Conservation (phyloP, 2,329 filamentous ascomycete genomes). For the Aureobasidium mangrovei region DNA sequence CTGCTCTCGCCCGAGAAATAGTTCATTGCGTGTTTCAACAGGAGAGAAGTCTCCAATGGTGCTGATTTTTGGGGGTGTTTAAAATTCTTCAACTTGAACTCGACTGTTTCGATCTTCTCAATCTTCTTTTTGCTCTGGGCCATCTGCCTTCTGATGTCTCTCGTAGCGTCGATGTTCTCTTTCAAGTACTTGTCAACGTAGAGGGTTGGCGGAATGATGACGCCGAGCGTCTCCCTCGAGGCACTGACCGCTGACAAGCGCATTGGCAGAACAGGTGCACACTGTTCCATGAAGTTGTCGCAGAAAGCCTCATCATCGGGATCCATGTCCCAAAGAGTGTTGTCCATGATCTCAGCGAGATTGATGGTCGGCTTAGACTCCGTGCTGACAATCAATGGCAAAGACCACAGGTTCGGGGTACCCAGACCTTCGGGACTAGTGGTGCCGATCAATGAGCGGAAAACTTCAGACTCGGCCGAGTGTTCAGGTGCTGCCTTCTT, state of each 20-base stretch:
- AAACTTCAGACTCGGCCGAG: constrained; percentile 15
- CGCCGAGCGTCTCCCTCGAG: constrained; percentile 28
- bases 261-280: constrained; percentile 50
- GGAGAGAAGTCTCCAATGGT: neutral
- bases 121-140: constrained; percentile 24
- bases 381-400: constrained; percentile 11
- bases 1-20: constrained; percentile 25
- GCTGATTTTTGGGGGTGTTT: constrained; percentile 4
- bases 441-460: constrained; percentile 22
- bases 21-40: constrained; percentile 21
- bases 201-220: constrained; percentile 46
- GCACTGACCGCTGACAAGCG: constrained; percentile 30
- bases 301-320: constrained; percentile 16
- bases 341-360: constrained; percentile 21
- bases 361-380: constrained; percentile 26
- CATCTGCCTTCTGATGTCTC: constrained; percentile 38
- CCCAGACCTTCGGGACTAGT: constrained; percentile 19
- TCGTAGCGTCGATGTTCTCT: constrained; percentile 39
- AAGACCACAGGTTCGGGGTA: constrained; percentile 16
- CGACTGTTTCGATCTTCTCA: constrained; percentile 27
- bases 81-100: constrained; percentile 31
- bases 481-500: constrained; percentile 12
- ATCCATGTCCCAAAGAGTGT: constrained; percentile 25
- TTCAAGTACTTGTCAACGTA: constrained; percentile 54
- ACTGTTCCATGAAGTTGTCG: constrained; percentile 32